phyloP scores from a whole-genome alignment of 2,329 filamentous ascomycete genomes.

The Hypomyces rosellus region DNA sequence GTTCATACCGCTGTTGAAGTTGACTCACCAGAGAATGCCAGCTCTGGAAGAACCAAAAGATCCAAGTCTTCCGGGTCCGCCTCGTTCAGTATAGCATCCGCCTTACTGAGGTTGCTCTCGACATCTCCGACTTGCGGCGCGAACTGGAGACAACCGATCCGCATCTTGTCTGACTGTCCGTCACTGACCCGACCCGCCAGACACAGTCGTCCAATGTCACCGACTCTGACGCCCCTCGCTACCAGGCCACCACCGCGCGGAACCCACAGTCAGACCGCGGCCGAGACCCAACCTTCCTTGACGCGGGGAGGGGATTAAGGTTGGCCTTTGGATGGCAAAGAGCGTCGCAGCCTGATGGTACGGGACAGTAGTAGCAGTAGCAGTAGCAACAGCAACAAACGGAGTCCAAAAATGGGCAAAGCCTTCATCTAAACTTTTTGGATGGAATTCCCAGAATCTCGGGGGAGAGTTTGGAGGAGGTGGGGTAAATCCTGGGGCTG shows the following conservation, averaged over 20 bases:
- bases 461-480: not conserved
- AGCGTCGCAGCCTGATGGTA: not conserved
- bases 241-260: not conserved
- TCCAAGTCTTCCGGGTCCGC: conserved; percentile 52
- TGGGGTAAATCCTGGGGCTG: conserved; percentile 1
- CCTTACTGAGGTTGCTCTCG: conserved; percentile 62
- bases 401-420: not conserved
- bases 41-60: conserved; percentile 66
- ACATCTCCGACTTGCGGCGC: conserved; percentile 63
- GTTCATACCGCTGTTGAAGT: not conserved
- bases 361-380: not conserved
- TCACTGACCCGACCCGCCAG: no score
- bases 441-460: no score
- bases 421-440: not conserved
- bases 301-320: not conserved
- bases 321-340: not conserved
- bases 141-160: conserved; percentile 66
- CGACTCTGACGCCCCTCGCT: not conserved
- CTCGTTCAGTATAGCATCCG: conserved; percentile 55
- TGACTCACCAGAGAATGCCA: conserved; percentile 63
- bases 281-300: not conserved
- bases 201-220: not conserved
- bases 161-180: conserved; percentile 40
- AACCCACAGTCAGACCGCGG: not conserved
- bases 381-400: not conserved